Evolutionary conservation across 2,329 filamentous ascomycete species (phyloP).

Genomic region (Exserohilum turcica): DNA sequence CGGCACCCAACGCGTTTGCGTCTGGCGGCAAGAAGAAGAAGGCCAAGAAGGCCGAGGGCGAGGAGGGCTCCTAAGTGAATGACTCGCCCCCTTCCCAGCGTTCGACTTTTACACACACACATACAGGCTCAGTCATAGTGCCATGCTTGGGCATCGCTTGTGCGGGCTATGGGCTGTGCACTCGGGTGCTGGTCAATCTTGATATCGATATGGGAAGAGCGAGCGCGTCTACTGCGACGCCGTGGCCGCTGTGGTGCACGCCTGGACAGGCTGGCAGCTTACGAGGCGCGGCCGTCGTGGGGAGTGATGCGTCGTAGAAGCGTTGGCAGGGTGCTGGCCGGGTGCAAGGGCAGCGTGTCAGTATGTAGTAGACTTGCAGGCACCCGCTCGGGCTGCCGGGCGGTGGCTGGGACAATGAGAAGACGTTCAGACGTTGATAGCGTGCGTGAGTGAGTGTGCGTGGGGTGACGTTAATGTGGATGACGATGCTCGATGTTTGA

Average conservation of each 20-base stretch:
- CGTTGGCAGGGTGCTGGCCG: conserved; percentile 25
- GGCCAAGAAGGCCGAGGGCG: conserved; percentile 43
- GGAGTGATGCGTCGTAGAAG: conserved; percentile 28
- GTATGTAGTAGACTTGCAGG: conserved; percentile 38
- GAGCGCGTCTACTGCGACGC: conserved; percentile 32
- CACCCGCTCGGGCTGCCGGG: conserved; percentile 27
- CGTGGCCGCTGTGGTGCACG: conserved; percentile 16
- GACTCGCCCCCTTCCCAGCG: conserved; percentile 46
- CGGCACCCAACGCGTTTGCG: conserved; percentile 51
- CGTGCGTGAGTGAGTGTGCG: background rate
- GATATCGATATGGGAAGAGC: conserved; percentile 44
- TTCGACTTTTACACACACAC: conserved; percentile 36
- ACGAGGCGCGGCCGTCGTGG: conserved; percentile 18
- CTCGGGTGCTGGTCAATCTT: conserved; percentile 35
- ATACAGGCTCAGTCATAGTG: conserved; percentile 29
- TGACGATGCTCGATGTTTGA: no score
- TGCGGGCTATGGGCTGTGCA: conserved; percentile 30
- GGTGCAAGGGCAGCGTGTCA: conserved; percentile 25
- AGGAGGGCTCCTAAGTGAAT: conserved; percentile 41
- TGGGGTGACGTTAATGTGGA: conserved; percentile 31
- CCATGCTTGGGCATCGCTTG: conserved; percentile 28
- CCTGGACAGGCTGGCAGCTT: conserved; percentile 23
- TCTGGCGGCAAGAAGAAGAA: conserved; percentile 47
- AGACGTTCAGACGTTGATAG: conserved; percentile 20
- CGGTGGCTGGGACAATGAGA: conserved; percentile 29